Evolutionary conservation across 2,329 filamentous ascomycete genomes (phyloP).

Genomic region (Cladophialophora yegresii): DNA sequence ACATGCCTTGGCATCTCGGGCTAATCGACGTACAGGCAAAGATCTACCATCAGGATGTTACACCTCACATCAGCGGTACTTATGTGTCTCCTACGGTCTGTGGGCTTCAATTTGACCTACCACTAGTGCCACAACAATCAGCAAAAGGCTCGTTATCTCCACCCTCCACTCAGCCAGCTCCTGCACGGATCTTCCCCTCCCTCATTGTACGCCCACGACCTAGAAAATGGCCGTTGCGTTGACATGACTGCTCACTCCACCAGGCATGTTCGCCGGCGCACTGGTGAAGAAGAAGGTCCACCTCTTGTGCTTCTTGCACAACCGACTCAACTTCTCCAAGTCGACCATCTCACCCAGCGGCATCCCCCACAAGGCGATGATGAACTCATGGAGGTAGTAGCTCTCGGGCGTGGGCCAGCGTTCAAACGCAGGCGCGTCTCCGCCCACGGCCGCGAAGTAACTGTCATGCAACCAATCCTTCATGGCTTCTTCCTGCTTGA

Average conservation of each 20-base stretch:
- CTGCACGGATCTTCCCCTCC: background rate
- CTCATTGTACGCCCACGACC: background rate
- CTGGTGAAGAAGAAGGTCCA: slow-evolving; percentile 50
- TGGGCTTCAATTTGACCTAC: background rate
- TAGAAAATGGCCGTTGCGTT: slow-evolving; percentile 50
- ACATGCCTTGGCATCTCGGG: too few relatives aligned
- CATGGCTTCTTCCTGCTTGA: slow-evolving; percentile 58
- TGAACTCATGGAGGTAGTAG: slow-evolving; percentile 46
- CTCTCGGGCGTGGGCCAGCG: slow-evolving; percentile 55
- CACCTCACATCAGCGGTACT: background rate
- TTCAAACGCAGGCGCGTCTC: slow-evolving; percentile 66
- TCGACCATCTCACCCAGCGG: slow-evolving; percentile 52
- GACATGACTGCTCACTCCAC: slow-evolving; percentile 48
- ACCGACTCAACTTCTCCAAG: slow-evolving; percentile 43
- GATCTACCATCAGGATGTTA: too few relatives aligned
- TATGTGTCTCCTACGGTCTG: background rate
- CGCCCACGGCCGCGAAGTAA: slow-evolving; percentile 66
- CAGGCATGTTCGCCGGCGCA: slow-evolving; percentile 46
- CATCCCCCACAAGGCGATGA: slow-evolving; percentile 50
- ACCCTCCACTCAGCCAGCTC: background rate
- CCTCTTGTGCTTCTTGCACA: slow-evolving; percentile 43
- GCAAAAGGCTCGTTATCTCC: background rate
- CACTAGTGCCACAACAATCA: background rate
- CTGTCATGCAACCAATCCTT: slow-evolving; percentile 69
- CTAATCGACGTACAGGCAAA: background rate